phyloP scores from a whole-genome alignment of 2,329 filamentous ascomycete genomes.

The Botrytis cinerea region DNA sequence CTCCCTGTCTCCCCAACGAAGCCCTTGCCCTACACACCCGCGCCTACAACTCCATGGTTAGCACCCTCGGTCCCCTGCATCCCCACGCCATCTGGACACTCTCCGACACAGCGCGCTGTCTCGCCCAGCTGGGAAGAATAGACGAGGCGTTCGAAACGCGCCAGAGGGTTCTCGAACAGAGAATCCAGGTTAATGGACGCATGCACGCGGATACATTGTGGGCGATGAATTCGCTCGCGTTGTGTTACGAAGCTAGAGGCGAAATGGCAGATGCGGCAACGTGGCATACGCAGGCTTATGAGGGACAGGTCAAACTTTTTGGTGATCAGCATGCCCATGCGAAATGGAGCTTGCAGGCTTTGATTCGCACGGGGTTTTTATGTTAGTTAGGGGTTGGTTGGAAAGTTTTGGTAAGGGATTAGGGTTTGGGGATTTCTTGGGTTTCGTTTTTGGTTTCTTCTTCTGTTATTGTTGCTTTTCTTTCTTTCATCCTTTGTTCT shows the following conservation, averaged over 20 bases:
- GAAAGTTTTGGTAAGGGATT: background rate
- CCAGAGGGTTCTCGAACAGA: background rate
- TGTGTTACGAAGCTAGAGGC: background rate
- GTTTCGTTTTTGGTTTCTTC: background rate
- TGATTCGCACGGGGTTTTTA: background rate
- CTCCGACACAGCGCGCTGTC: constrained; percentile 17
- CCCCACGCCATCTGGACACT: constrained; percentile 21
- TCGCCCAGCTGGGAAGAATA: background rate
- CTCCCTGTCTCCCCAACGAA: background rate
- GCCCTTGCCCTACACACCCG: constrained; percentile 12
- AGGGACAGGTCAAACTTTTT: constrained; percentile 9
- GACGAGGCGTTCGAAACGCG: constrained; percentile 8
- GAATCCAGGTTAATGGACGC: background rate
- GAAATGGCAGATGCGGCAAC: background rate
- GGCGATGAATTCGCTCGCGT: constrained; percentile 21
- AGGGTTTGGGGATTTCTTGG: background rate
- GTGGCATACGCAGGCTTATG: constrained; percentile 5
- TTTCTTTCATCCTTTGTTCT: background rate
- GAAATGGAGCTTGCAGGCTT: constrained; percentile 19
- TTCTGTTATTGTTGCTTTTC: background rate
- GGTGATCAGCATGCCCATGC: background rate
- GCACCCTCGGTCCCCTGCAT: background rate
- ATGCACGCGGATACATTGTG: constrained; percentile 21
- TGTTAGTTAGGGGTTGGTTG: background rate
- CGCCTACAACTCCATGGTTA: constrained; percentile 15